Evolutionary conservation across 257 asterid genomes (phyloP).

Genomic region (Linderniella brevidens): DNA sequence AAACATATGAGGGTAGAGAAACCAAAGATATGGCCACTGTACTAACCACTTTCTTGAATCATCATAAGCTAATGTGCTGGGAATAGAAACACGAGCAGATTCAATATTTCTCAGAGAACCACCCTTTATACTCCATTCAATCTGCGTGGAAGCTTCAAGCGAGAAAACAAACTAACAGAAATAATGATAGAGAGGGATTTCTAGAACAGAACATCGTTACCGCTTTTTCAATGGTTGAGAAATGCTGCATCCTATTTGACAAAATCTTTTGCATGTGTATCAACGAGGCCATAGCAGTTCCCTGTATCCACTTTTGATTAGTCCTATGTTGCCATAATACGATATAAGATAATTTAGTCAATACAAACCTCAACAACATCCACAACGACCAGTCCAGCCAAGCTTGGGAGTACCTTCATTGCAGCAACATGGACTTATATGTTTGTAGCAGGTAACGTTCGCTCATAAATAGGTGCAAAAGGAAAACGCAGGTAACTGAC

Average conservation of each 20-base stretch:
- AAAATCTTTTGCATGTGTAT: constrained; percentile 89
- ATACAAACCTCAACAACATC: constrained; percentile 92
- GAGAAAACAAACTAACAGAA: neutral
- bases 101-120: constrained; percentile 80
- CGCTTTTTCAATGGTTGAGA: constrained; percentile 76
- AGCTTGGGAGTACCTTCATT: constrained; percentile 58
- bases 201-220: constrained; percentile 19
- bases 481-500: no score
- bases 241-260: constrained; percentile 74
- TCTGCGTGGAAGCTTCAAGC: constrained; percentile 19
- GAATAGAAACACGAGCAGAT: constrained; percentile 85
- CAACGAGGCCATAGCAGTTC: constrained; percentile 87
- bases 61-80: constrained; percentile 68
- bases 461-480: no score
- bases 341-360: constrained; percentile 5
- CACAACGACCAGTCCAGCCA: constrained; percentile 78
- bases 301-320: constrained; percentile 37
- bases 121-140: constrained; percentile 93
- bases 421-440: constrained; percentile 52
- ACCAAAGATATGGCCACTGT: constrained; percentile 5
- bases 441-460: no score
- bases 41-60: constrained; percentile 73
- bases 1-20: constrained; percentile 6
- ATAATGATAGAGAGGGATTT: neutral
- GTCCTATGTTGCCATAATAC: constrained; percentile 3